Percentiles rank a stretch among this genome's conserved stretches.
phyloP scores from a whole-genome alignment of 805 yeast genomes.

The Barnettozyma californica region DNA sequence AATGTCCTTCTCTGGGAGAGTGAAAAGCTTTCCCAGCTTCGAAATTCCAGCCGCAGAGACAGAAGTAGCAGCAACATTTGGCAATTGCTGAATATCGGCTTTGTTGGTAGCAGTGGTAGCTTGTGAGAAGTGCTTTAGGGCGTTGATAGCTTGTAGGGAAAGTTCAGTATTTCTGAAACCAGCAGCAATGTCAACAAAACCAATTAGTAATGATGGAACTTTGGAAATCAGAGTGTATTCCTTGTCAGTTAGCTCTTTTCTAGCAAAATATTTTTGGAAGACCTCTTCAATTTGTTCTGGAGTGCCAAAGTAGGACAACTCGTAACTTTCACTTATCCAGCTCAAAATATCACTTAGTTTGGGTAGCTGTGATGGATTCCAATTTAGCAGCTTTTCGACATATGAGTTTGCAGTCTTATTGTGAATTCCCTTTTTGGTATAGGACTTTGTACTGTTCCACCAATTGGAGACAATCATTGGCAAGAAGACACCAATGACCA shows the following conservation, averaged over 20 bases:
- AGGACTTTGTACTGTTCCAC: constrained; percentile 82
- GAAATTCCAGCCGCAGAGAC: constrained; percentile 40
- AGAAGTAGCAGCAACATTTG: constrained; percentile 52
- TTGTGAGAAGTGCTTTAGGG: constrained; percentile 68
- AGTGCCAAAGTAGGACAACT: constrained; percentile 44
- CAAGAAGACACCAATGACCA: constrained; percentile 68
- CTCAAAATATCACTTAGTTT: constrained; percentile 52
- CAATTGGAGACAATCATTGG: constrained; percentile 80
- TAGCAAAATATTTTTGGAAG: constrained; percentile 52
- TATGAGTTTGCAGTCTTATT: constrained; percentile 77
- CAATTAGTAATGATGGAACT: constrained; percentile 61
- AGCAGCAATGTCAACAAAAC: constrained; percentile 76
- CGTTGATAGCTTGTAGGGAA: constrained; percentile 52
- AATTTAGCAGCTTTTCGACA: constrained; percentile 67
- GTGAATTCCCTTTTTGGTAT: constrained; percentile 79
- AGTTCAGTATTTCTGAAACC: constrained; percentile 71
- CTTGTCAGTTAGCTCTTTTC: constrained; percentile 34
- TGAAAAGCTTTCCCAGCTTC: constrained; percentile 66
- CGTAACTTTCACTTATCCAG: constrained; percentile 62
- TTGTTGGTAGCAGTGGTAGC: constrained; percentile 56
- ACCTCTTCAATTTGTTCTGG: constrained; percentile 45
- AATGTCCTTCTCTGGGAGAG: constrained; percentile 50
- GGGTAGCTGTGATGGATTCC: constrained; percentile 59
- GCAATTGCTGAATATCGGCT: constrained; percentile 76
- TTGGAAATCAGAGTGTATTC: constrained; percentile 55